Evolutionary conservation across 2,329 filamentous ascomycete genomes (phyloP).

Genomic region (Fusarium temperatum): DNA sequence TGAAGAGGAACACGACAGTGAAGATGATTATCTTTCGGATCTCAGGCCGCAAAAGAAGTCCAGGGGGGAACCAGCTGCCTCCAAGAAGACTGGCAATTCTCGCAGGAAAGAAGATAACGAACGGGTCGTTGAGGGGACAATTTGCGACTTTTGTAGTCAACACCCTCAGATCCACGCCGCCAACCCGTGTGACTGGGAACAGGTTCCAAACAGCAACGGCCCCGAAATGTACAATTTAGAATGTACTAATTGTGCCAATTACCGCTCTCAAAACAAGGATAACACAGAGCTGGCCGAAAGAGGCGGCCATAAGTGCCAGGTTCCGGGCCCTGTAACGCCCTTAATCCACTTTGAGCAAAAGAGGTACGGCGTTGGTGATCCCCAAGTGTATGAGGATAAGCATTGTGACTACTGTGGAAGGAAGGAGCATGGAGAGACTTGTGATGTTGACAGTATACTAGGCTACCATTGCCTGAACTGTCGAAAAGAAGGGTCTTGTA

Average conservation of each 20-base stretch:
- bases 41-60: neutral
- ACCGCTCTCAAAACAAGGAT: constrained; percentile 8
- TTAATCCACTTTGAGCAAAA: constrained; percentile 4
- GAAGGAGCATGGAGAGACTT: neutral
- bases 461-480: constrained; percentile 28
- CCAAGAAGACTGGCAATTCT: neutral
- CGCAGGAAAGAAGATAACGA: neutral
- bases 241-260: constrained; percentile 33
- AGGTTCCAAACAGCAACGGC: neutral
- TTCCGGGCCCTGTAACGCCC: neutral
- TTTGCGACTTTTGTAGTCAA: constrained; percentile 24
- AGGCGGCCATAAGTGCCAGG: constrained; percentile 4
- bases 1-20: neutral
- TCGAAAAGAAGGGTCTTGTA: neutral
- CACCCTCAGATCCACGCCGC: too few relatives aligned
- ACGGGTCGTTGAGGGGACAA: too few relatives aligned
- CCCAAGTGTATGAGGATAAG: neutral
- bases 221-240: neutral
- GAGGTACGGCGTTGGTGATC: constrained; percentile 20
- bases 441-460: constrained; percentile 27
- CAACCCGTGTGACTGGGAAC: constrained; percentile 1
- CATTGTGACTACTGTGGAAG: neutral
- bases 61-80: neutral
- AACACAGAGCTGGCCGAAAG: neutral
- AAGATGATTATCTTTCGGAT: neutral